Evolutionary conservation across 2,329 filamentous ascomycete genomes (phyloP), one percentile per base, ranked within the genome.

Genomic region (Helotiales sp.): DNA sequence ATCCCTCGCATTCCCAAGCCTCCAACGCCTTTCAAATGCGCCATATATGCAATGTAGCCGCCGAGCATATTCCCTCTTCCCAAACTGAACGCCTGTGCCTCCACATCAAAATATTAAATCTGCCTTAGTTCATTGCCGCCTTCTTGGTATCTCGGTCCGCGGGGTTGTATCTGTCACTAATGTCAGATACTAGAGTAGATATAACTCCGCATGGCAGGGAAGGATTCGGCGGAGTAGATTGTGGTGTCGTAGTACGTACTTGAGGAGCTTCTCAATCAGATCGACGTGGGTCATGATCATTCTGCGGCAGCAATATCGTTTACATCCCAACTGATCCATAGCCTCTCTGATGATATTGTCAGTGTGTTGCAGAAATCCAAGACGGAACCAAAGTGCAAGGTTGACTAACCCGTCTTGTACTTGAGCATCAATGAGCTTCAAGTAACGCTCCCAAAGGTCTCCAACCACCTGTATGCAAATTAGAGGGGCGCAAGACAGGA

Each of bases 241-340:
- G 32, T 28, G 49, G 32, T 61, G 45, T 50, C 3, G 26, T 59
- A 50, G 34, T 52, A 70, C 74, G 74, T 89, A 97, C 92, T 95
- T 93, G 72, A 99, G 88, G 60, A 99, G 88, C 83, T 99, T 99
- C 86, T 99, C 96, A 75, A 99, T 97, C 70, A 99, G 85, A 80
- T 99, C 96, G 76, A 99, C 96, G 82, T 99, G 96, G 68, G 96
- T 99, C 92, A 99, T 97, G 80, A 99, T 89, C 96, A 99, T 99
- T 77, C 96, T 91, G 75, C 96, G 92, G 84, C 96, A 99, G 87
- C 96, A 99, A 85, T 99, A 99, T 75, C 96, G 89, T 82, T 93
- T 95, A 77, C 96, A 91, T 65, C 93, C 93, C 62, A 99, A 89
- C 78, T 93, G 87, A 80, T 98, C 94, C 91, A 99, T 97, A 49